phyloP scores from a whole-genome alignment of 257 asterid genomes.

The Solanum lignicaule region DNA sequence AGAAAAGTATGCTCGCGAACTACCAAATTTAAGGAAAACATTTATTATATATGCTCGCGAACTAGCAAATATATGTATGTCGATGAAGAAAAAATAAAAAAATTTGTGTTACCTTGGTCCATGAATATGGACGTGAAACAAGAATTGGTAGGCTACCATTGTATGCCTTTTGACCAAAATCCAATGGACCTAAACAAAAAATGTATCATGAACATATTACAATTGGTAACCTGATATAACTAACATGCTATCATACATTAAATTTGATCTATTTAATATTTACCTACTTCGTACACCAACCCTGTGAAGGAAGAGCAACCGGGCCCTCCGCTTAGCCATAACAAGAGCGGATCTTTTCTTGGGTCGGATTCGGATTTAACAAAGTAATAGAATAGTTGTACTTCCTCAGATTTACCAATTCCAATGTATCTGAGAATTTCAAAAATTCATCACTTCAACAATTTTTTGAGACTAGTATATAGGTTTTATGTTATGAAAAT shows the following conservation, averaged over 20 bases:
- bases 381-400: slow-evolving; percentile 23
- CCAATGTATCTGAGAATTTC: slow-evolving; percentile 8
- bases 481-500: neutral
- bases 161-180: slow-evolving; percentile 18
- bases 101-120: slow-evolving; percentile 60
- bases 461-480: neutral
- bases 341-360: slow-evolving; percentile 13
- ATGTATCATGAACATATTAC: neutral
- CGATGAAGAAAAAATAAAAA: neutral
- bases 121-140: slow-evolving; percentile 35
- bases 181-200: slow-evolving; percentile 33
- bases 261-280: neutral
- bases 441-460: neutral
- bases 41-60: neutral
- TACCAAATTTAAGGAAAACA: neutral
- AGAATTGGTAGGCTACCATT: slow-evolving; percentile 42
- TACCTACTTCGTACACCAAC: slow-evolving; percentile 15
- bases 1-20: slow-evolving; percentile 16
- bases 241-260: neutral
- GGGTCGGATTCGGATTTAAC: slow-evolving; percentile 20
- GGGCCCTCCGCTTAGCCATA: slow-evolving; percentile 31
- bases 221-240: neutral
- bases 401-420: slow-evolving; percentile 4
- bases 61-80: neutral
- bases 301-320: slow-evolving; percentile 23